A percentile compares a stretch with the other conserved stretches of the same genome.
Evolutionary conservation across 441 rosid species (phyloP).

Genomic region (Mallotus repandus): DNA sequence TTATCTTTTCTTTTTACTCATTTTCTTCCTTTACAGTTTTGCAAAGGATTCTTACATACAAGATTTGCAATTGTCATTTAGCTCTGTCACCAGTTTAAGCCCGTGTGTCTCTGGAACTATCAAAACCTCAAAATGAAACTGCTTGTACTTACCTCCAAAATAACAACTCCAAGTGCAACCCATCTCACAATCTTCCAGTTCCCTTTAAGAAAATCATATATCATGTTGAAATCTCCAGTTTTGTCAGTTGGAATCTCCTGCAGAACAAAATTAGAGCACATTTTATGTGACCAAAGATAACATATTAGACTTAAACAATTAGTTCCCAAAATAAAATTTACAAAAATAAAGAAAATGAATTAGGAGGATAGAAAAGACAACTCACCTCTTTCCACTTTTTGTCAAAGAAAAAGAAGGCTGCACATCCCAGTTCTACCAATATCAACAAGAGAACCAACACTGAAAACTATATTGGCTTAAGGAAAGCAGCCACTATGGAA

Average conservation of each 20-base stretch:
- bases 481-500: constrained; percentile 38
- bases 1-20: background rate
- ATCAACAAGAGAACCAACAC: constrained; percentile 76
- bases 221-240: constrained; percentile 76
- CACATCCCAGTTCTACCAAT: constrained; percentile 82
- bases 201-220: constrained; percentile 74
- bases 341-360: background rate
- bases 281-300: constrained; percentile 1
- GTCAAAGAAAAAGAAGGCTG: constrained; percentile 89
- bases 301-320: background rate
- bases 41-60: background rate
- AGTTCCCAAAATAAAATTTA: background rate
- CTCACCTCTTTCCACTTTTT: constrained; percentile 86
- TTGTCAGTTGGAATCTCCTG: constrained; percentile 88
- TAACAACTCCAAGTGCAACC: constrained; percentile 88
- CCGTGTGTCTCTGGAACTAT: background rate
- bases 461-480: constrained; percentile 75
- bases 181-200: constrained; percentile 84
- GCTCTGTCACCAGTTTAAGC: background rate
- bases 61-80: background rate
- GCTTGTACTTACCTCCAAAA: constrained; percentile 67
- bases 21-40: background rate
- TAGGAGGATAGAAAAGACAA: background rate
- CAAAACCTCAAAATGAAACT: constrained; percentile 7
- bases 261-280: constrained; percentile 16